Evolutionary conservation across 1,284 basidiomycete species (phyloP).

Genomic region (Papiliotrema nemorosa): DNA sequence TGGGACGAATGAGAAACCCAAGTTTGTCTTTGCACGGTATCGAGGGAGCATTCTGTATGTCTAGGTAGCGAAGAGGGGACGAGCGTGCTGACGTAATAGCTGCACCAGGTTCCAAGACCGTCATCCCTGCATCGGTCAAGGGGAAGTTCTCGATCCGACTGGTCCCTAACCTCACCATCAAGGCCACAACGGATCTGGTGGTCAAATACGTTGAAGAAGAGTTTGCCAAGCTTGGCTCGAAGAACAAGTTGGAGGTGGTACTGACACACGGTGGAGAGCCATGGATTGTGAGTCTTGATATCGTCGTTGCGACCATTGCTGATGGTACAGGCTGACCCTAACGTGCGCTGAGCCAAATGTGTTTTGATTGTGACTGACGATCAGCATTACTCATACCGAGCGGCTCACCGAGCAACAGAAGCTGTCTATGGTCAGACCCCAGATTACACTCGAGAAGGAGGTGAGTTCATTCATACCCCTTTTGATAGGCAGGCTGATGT

Average conservation of each 20-base stretch:
- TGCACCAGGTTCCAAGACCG: conserved; percentile 83
- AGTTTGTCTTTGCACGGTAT: conserved; percentile 93
- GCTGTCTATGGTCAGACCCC: conserved; percentile 76
- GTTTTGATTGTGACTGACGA: background rate
- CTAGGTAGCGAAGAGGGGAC: conserved; percentile 6
- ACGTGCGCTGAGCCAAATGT: conserved; percentile 15
- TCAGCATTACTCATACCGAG: conserved; percentile 89
- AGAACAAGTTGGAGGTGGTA: conserved; percentile 71
- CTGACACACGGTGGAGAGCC: conserved; percentile 77
- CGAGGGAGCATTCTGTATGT: conserved; percentile 84
- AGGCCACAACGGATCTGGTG: conserved; percentile 68
- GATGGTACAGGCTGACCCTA: conserved; percentile 31
- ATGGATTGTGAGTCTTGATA: conserved; percentile 60
- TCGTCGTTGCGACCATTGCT: background rate
- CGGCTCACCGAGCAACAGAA: conserved; percentile 72
- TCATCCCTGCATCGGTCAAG: conserved; percentile 84
- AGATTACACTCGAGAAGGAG: conserved; percentile 85
- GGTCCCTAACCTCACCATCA: conserved; percentile 77
- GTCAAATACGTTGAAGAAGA: conserved; percentile 67
- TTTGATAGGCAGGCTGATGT: background rate
- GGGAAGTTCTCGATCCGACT: conserved; percentile 93
- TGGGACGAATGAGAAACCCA: conserved; percentile 58
- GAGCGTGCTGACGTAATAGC: conserved; percentile 30
- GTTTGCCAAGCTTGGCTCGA: conserved; percentile 77
- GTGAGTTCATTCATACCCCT: conserved; percentile 13